These are phyloP conservation scores for Amyloporia xantha DNA, from an alignment of 768 basidiomycete genomes.

Conservation along the genomic window DNA sequence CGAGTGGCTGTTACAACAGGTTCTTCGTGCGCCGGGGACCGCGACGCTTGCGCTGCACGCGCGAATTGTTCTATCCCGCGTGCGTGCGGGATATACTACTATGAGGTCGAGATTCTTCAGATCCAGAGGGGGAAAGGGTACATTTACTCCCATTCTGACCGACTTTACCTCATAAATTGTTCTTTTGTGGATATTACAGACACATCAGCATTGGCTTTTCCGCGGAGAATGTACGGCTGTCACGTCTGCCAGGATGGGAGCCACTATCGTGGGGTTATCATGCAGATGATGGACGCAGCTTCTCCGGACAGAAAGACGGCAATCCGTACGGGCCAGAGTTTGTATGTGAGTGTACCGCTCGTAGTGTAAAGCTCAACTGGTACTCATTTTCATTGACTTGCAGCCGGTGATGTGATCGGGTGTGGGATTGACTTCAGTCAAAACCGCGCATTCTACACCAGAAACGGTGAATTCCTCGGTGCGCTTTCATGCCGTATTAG, in stretches of 20 bases:
- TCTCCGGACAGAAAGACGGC: constrained; percentile 68
- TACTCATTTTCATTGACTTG: constrained; percentile 6
- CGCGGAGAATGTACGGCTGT: constrained; percentile 53
- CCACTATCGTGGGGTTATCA: constrained; percentile 86
- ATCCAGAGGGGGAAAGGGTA: constrained; percentile 81
- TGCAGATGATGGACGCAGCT: constrained; percentile 80
- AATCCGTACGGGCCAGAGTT: constrained; percentile 72
- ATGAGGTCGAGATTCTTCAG: constrained; percentile 79
- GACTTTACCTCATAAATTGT: not conserved
- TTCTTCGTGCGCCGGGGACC: constrained; percentile 52
- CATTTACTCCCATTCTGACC: constrained; percentile 18
- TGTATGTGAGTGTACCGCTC: constrained; percentile 49
- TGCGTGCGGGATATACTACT: constrained; percentile 91
- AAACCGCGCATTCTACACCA: constrained; percentile 81
- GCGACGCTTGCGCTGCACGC: constrained; percentile 73
- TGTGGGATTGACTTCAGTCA: constrained; percentile 89
- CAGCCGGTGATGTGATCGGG: constrained; percentile 84
- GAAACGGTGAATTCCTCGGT: constrained; percentile 76
- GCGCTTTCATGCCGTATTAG: constrained; percentile 2
- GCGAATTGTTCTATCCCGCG: constrained; percentile 74
- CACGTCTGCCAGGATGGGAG: constrained; percentile 84
- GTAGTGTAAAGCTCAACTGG: not conserved
- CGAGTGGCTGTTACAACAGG: too few relatives aligned
- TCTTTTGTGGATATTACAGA: constrained; percentile 30
- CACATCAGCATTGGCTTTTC: constrained; percentile 85